Conservation (phyloP, 768 basidiomycete species). For the Leccinellum albellum region DNA sequence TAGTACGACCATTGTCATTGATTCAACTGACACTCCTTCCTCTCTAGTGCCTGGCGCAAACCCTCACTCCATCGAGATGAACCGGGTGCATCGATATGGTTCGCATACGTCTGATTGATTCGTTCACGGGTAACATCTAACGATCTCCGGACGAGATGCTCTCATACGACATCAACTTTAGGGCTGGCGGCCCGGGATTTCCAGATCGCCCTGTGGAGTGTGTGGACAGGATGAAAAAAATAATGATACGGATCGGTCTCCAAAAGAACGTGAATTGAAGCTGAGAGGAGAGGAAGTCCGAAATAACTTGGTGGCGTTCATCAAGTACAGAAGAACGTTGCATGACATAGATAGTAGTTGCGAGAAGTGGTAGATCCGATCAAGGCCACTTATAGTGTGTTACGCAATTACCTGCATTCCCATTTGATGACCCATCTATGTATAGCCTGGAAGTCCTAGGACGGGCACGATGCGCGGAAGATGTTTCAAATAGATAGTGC, state of each 20-base stretch:
- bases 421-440: neutral
- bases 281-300: slow-evolving; percentile 71
- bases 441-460: neutral
- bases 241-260: slow-evolving; percentile 61
- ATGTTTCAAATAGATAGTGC: neutral
- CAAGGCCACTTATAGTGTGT: neutral
- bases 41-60: slow-evolving; percentile 73
- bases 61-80: slow-evolving; percentile 54
- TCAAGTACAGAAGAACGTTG: slow-evolving; percentile 65
- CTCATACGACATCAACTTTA: slow-evolving; percentile 80
- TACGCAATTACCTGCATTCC: no score
- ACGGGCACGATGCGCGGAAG: neutral
- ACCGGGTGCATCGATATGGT: slow-evolving; percentile 30
- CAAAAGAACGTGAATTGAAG: slow-evolving; percentile 62
- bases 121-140: slow-evolving; percentile 51
- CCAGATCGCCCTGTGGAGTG: slow-evolving; percentile 53
- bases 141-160: slow-evolving; percentile 83
- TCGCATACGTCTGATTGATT: neutral
- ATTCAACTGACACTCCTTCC: no score
- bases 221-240: slow-evolving; percentile 59
- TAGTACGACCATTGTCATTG: no score
- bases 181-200: slow-evolving; percentile 45
- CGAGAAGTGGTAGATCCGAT: neutral
- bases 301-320: slow-evolving; percentile 72
- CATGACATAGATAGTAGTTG: neutral